Evolutionary conservation across 257 asterid species (phyloP), one percentile per base, ranked within the genome.

Genomic region (Solanum bulbocastanum): DNA sequence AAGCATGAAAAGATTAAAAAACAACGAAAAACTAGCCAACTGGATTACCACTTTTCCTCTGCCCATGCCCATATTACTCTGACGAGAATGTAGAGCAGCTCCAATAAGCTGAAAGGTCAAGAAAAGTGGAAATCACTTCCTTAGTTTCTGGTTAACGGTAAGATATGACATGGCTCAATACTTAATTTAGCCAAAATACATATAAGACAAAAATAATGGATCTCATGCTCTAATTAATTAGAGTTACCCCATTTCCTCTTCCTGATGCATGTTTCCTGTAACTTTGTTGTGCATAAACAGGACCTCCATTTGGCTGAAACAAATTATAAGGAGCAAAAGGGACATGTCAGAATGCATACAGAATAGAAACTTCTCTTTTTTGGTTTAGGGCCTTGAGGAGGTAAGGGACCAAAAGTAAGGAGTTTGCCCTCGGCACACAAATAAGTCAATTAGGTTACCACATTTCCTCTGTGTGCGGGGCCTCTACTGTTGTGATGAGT

Each of bases 261-360:
- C 87, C 88, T 62, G 56, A 65, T 30, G 79, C 88, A 89, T 69
- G 72, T 73, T 84, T 82, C 14, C 82, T 52, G 18, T 52, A 60
- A 85, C 82, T 69, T 60, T 68, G 87, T 49, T 76, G 75, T 36
- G 84, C 75, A 73, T 15, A 83, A 62, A 84, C 25, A 72, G 71
- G 71, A 84, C 86, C 88, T 78, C 85, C 56, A 85, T 84, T 85
- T 79, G 90, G 85, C 91, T 89, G 85, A 85, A 39, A 58, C 62
- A 66, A 35, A 84, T 76, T 37, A 73, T 12, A 73, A 76, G 60
- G 52, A 30, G 22, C 35, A 33, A 65, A 49, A 39, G 36, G 85
- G 85, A 35, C 27, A 81, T 74, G 75, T 73, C 88, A 89, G 62
- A 72, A 65, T 36, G 56, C 73, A 39, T 10, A 37, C 66, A 25